phyloP scores from a whole-genome alignment of 768 basidiomycete species.

The Hypholoma sublateritium region DNA sequence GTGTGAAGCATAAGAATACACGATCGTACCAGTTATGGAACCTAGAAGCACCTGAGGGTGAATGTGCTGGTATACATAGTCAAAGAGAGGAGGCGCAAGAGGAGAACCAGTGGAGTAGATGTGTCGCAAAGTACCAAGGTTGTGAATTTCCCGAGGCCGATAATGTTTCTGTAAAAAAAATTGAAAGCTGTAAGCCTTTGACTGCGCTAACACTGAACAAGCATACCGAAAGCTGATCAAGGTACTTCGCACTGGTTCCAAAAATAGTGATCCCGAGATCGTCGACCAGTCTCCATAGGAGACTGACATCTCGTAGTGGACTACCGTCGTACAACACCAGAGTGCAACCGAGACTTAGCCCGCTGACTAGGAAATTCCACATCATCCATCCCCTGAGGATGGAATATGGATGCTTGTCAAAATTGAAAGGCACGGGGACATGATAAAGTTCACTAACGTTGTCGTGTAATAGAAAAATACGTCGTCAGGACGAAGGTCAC shows the following conservation, averaged over 20 bases:
- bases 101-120: slow-evolving; percentile 85
- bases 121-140: slow-evolving; percentile 57
- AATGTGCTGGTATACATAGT: slow-evolving; percentile 73
- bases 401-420: slow-evolving; percentile 12
- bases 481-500: slow-evolving; percentile 62
- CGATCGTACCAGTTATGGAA: slow-evolving; percentile 66
- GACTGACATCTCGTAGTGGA: slow-evolving; percentile 63
- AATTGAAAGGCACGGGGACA: slow-evolving; percentile 5
- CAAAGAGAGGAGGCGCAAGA: slow-evolving; percentile 65
- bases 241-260: slow-evolving; percentile 83
- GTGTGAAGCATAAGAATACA: slow-evolving; percentile 6
- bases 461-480: slow-evolving; percentile 85
- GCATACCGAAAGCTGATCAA: slow-evolving; percentile 73
- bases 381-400: slow-evolving; percentile 80
- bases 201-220: slow-evolving; percentile 5
- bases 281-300: slow-evolving; percentile 71
- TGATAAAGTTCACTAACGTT: slow-evolving; percentile 46
- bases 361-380: slow-evolving; percentile 82
- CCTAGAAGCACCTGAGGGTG: slow-evolving; percentile 62
- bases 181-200: slow-evolving; percentile 14
- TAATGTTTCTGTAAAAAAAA: slow-evolving; percentile 56
- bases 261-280: slow-evolving; percentile 72
- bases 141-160: slow-evolving; percentile 62
- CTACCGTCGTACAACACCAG: slow-evolving; percentile 82
- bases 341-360: slow-evolving; percentile 64